phyloP scores from a whole-genome alignment of 208 protist genomes.

The Leishmania guyanensis region DNA sequence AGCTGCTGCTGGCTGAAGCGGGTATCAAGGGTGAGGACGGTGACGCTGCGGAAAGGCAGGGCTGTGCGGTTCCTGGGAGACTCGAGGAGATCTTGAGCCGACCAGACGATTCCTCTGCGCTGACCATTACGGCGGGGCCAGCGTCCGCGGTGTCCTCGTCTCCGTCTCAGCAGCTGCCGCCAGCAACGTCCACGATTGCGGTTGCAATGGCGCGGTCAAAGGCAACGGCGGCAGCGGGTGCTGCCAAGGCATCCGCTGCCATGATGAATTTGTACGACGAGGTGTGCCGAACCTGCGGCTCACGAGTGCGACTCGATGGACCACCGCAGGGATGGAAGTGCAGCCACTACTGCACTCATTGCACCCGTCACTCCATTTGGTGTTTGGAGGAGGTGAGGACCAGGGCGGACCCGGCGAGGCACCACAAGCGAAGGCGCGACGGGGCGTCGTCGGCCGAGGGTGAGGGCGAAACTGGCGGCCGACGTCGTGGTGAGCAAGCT shows the following conservation, averaged over 20 bases:
- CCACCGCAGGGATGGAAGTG: slow-evolving; percentile 68
- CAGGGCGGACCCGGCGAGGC: slow-evolving; percentile 3
- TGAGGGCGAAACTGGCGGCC: not conserved
- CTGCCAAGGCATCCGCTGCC: not conserved
- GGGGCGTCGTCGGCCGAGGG: slow-evolving; percentile 11
- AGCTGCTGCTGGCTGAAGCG: slow-evolving; percentile 50
- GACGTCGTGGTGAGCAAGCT: not conserved
- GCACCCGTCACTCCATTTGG: slow-evolving; percentile 75
- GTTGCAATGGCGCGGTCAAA: slow-evolving; percentile 25
- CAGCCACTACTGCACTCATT: slow-evolving; percentile 68
- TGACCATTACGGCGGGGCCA: slow-evolving; percentile 10
- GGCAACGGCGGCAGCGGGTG: slow-evolving; percentile 7
- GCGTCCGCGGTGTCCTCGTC: not conserved
- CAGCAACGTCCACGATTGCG: slow-evolving; percentile 23
- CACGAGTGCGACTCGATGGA: slow-evolving; percentile 44
- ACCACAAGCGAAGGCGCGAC: slow-evolving; percentile 12
- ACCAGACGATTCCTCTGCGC: slow-evolving; percentile 14
- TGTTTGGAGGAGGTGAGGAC: slow-evolving; percentile 48
- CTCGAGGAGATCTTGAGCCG: slow-evolving; percentile 63
- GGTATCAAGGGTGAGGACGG: slow-evolving; percentile 14
- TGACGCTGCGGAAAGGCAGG: slow-evolving; percentile 6
- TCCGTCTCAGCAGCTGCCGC: not conserved
- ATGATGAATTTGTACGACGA: slow-evolving; percentile 43
- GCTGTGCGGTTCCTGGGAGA: slow-evolving; percentile 13
- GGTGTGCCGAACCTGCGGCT: slow-evolving; percentile 66